Conservation (phyloP, 768 basidiomycete genomes). For the Podaxis sp. region DNA sequence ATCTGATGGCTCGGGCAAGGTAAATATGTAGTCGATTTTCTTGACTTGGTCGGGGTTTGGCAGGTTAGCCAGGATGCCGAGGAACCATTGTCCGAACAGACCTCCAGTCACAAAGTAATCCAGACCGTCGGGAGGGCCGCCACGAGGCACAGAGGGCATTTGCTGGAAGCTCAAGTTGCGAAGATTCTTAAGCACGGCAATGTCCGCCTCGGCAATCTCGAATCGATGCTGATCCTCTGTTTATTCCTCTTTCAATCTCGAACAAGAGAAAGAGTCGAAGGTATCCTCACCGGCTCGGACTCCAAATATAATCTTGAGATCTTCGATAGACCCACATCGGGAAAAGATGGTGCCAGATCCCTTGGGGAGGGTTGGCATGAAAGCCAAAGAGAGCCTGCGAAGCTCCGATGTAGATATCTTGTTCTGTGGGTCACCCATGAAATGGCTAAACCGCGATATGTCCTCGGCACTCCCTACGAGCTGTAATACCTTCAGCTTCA, state of each 20-base stretch:
- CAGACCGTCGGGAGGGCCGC: neutral
- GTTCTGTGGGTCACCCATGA: neutral
- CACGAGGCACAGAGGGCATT: neutral
- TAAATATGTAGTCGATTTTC: neutral
- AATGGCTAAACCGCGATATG: neutral
- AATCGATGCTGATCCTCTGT: neutral
- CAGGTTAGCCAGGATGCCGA: neutral
- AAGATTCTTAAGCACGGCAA: neutral
- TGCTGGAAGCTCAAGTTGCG: neutral
- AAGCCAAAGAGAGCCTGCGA: neutral
- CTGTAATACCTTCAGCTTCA: neutral
- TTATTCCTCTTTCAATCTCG: neutral
- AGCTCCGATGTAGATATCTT: neutral
- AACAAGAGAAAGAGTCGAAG: neutral
- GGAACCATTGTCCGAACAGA: constrained; percentile 1
- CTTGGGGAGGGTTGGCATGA: neutral
- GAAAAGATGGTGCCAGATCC: constrained; percentile 2
- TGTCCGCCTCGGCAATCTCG: constrained; percentile 1
- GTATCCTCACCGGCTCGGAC: neutral
- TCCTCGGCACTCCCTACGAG: neutral
- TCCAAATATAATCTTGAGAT: neutral
- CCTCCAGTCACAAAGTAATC: neutral
- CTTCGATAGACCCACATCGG: neutral
- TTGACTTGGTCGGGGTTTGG: neutral
- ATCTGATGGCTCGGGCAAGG: neutral